A percentile compares a stretch with the other conserved stretches of the same genome.
phyloP scores from a whole-genome alignment of 352 stramenopile species.

The Phytophthora tentaculata region DNA sequence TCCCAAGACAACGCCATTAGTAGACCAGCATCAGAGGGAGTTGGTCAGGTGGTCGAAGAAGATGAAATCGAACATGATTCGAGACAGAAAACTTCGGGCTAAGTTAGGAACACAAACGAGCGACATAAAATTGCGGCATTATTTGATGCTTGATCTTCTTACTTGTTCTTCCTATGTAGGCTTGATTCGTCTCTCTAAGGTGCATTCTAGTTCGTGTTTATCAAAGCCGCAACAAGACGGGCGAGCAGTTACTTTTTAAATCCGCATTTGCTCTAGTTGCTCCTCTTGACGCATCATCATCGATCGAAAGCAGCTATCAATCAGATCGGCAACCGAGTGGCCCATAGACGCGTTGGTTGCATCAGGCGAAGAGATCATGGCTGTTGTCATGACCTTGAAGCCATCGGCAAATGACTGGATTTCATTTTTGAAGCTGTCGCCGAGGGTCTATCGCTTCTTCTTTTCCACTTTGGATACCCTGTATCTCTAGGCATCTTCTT shows the following conservation, averaged over 20 bases:
- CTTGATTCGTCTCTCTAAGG: too few species aligned
- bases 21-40: background rate
- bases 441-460: conserved; percentile 7
- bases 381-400: too few species aligned
- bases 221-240: background rate
- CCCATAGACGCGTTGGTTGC: background rate
- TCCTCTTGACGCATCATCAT: conserved; percentile 13
- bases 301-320: too few species aligned
- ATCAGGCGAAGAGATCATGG: background rate
- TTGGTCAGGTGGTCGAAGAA: background rate
- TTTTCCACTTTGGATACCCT: background rate
- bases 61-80: background rate
- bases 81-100: background rate
- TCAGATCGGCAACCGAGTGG: background rate
- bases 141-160: background rate
- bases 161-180: background rate
- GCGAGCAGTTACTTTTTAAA: conserved; percentile 11
- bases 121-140: conserved; percentile 17
- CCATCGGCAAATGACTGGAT: conserved; percentile 9
- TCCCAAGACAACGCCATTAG: conserved; percentile 7
- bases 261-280: conserved; percentile 9
- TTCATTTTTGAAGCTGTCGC: conserved; percentile 4
- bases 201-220: background rate
- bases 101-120: conserved; percentile 11
- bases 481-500: background rate